phyloP scores from a whole-genome alignment of 352 stramenopile species.

The Phytophthora gonapodyides region DNA sequence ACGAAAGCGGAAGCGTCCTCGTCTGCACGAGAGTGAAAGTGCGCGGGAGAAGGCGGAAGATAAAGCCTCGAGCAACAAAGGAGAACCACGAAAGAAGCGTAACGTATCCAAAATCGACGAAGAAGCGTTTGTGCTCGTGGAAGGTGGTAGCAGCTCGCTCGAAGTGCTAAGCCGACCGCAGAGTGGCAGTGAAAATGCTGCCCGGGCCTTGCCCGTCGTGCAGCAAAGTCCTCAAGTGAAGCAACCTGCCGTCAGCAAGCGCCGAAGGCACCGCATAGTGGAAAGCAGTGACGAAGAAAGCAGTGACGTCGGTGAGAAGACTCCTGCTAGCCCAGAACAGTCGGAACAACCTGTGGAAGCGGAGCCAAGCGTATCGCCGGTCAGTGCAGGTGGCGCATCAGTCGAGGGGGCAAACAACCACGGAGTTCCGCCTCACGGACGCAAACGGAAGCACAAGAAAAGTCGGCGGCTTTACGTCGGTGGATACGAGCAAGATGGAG shows the following conservation, averaged over 20 bases:
- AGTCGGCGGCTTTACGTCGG: slow-evolving; percentile 64
- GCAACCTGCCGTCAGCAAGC: slow-evolving; percentile 13
- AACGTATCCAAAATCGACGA: slow-evolving; percentile 19
- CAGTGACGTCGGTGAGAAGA: slow-evolving; percentile 19
- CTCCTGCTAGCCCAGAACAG: slow-evolving; percentile 6
- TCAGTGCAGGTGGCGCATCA: neutral
- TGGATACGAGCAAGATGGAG: slow-evolving; percentile 61
- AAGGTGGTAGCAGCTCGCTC: slow-evolving; percentile 3
- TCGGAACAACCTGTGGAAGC: neutral
- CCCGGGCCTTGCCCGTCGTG: neutral
- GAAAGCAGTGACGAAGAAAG: slow-evolving; percentile 48
- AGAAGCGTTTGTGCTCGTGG: slow-evolving; percentile 20
- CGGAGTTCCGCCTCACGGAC: slow-evolving; percentile 5
- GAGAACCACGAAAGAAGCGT: slow-evolving; percentile 6
- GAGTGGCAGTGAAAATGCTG: slow-evolving; percentile 4
- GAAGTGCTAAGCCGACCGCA: slow-evolving; percentile 15
- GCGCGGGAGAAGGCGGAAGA: neutral
- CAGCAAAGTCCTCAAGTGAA: slow-evolving; percentile 7
- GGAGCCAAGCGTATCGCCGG: neutral
- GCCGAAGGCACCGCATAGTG: slow-evolving; percentile 40
- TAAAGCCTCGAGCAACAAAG: neutral
- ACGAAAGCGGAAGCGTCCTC: slow-evolving; percentile 28
- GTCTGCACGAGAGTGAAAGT: neutral
- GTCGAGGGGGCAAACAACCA: neutral
- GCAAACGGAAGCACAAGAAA: slow-evolving; percentile 17